Percentiles rank a stretch among this genome's conserved stretches.
Evolutionary conservation across 805 yeast genomes (phyloP).

Genomic region (Saccharomycopsis guyanensis): DNA sequence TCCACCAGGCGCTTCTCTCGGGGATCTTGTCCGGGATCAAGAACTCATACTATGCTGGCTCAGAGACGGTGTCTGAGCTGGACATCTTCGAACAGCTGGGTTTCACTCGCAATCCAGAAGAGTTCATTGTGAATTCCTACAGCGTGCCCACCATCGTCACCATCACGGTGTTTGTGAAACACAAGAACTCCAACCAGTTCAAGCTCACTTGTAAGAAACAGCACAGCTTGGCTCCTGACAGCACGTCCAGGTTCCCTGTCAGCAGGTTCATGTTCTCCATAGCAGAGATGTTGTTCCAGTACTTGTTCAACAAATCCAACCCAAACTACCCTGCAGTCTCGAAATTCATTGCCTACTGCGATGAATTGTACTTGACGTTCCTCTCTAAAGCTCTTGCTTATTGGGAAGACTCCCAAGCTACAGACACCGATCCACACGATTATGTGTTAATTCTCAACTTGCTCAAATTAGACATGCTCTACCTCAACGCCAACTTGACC

Average conservation of each 20-base stretch:
- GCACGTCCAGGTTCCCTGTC: slow-evolving; percentile 9
- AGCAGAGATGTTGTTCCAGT: slow-evolving; percentile 4
- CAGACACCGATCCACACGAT: slow-evolving; percentile 9
- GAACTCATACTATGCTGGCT: slow-evolving; percentile 1
- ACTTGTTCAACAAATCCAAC: slow-evolving; percentile 12
- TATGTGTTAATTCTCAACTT: slow-evolving; percentile 12
- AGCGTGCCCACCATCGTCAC: slow-evolving; percentile 1
- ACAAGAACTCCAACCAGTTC: background rate
- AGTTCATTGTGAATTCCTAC: slow-evolving; percentile 37
- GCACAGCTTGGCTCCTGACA: slow-evolving; percentile 4
- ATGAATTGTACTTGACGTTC: slow-evolving; percentile 8
- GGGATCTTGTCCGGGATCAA: slow-evolving; percentile 5
- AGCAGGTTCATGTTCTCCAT: slow-evolving; percentile 12
- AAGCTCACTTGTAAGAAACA: slow-evolving; percentile 8
- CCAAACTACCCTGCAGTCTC: slow-evolving; percentile 7
- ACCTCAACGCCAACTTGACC: slow-evolving; percentile 8
- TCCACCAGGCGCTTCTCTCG: background rate
- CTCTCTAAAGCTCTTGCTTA: slow-evolving; percentile 12
- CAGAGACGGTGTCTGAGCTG: slow-evolving; percentile 4
- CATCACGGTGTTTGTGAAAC: slow-evolving; percentile 2
- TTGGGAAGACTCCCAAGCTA: slow-evolving; percentile 16
- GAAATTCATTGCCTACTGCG: slow-evolving; percentile 6
- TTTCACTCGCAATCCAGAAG: slow-evolving; percentile 36
- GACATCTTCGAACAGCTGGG: slow-evolving; percentile 37
- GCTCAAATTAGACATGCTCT: slow-evolving; percentile 18